Evolutionary conservation across 148 eudicot species (phyloP).

Genomic region (Chenopodium suecicum): DNA sequence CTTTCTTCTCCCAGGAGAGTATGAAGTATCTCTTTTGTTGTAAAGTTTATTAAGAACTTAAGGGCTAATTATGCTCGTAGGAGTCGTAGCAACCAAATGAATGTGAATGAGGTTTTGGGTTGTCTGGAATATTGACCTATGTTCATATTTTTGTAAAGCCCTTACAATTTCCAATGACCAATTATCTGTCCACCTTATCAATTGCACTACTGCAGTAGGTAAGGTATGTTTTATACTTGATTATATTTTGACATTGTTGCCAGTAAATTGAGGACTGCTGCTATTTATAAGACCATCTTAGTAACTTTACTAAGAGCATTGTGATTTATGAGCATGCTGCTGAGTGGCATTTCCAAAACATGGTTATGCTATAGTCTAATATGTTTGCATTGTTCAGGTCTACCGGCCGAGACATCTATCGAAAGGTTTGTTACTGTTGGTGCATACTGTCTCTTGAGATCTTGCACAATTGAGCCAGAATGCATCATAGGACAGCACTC

Average conservation of each 20-base stretch:
- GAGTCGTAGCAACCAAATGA: too few relatives aligned
- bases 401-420: constrained; percentile 85
- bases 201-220: not conserved
- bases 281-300: not conserved
- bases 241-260: not conserved
- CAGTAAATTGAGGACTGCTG: not conserved
- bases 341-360: not conserved
- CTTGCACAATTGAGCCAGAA: constrained; percentile 98
- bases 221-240: not conserved
- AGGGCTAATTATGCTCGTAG: not conserved
- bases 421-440: constrained; percentile 92
- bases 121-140: not conserved
- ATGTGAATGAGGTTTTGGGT: too few relatives aligned
- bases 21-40: not conserved
- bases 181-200: not conserved
- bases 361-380: not conserved
- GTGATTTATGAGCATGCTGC: not conserved
- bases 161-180: not conserved
- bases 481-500: constrained; percentile 97
- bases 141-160: not conserved
- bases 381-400: constrained; percentile 46
- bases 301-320: too few relatives aligned
- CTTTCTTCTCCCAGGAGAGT: not conserved
- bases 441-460: constrained; percentile 80
- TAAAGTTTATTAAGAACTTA: not conserved